These are phyloP conservation scores for Fraxinus greggii DNA, from an alignment of 305 asterid species.

Conservation along the genomic window DNA sequence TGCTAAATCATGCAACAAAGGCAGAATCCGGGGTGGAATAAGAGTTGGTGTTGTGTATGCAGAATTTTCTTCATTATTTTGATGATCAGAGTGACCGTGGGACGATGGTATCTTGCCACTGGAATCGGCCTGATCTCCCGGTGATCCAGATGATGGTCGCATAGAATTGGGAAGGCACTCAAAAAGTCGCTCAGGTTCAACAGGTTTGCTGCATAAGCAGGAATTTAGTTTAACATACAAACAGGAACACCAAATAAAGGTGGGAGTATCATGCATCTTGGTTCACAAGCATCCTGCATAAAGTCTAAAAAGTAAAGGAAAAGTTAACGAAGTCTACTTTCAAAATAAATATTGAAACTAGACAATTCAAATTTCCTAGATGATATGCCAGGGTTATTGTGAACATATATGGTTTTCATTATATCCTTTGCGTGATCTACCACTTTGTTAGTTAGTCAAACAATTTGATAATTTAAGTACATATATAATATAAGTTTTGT, in stretches of 20 bases:
- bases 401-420: not conserved
- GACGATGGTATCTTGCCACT: slow-evolving; percentile 65
- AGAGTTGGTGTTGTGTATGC: slow-evolving; percentile 81
- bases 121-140: slow-evolving; percentile 53
- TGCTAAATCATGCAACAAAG: slow-evolving; percentile 87
- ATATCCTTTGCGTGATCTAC: not conserved
- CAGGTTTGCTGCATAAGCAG: slow-evolving; percentile 72
- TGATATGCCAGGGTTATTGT: not conserved
- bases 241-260: slow-evolving; percentile 7
- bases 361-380: not conserved
- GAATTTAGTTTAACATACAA: slow-evolving; percentile 12
- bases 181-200: slow-evolving; percentile 95
- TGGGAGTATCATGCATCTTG: not conserved
- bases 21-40: slow-evolving; percentile 83
- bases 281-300: slow-evolving; percentile 1
- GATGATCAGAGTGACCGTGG: slow-evolving; percentile 65
- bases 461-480: not conserved
- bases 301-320: slow-evolving; percentile 11
- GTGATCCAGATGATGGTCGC: slow-evolving; percentile 90
- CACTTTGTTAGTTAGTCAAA: not conserved
- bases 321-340: slow-evolving; percentile 1
- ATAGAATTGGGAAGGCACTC: slow-evolving; percentile 97
- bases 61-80: slow-evolving; percentile 54
- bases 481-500: not conserved
- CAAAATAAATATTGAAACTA: not conserved